These are phyloP conservation scores for Chrysanthemum makinoi DNA, from an alignment of 129 eudicot species.

Conservation along the genomic window DNA sequence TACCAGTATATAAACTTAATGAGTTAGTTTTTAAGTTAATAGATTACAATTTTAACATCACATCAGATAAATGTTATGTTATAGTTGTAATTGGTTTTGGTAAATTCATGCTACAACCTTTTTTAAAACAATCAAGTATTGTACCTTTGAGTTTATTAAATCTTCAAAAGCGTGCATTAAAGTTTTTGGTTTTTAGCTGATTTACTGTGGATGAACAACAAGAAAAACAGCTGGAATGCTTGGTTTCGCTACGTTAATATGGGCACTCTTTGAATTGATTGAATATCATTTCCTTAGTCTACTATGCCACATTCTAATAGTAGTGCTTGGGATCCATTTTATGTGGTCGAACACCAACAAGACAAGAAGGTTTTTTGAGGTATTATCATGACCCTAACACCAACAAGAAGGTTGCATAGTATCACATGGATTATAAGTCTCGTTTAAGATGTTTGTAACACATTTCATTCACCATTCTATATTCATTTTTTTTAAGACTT, in stretches of 20 bases:
- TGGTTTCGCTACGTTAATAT: constrained; percentile 73
- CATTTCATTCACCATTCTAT: constrained; percentile 9
- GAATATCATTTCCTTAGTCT: constrained; percentile 87
- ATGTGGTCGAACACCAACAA: constrained; percentile 74
- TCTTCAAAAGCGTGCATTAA: too few relatives aligned
- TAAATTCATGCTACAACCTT: too few relatives aligned
- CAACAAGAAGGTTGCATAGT: constrained; percentile 40
- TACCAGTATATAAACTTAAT: too few relatives aligned
- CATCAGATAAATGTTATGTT: too few relatives aligned
- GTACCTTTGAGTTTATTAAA: too few relatives aligned
- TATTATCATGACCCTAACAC: too few relatives aligned
- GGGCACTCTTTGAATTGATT: constrained; percentile 82
- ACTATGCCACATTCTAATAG: constrained; percentile 67
- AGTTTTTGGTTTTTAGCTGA: too few relatives aligned
- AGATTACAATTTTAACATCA: too few relatives aligned
- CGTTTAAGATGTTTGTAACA: constrained; percentile 12
- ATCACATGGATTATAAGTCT: neutral
- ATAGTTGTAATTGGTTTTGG: too few relatives aligned
- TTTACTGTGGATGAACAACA: constrained; percentile 64
- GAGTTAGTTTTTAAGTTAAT: too few relatives aligned
- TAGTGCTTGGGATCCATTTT: constrained; percentile 54
- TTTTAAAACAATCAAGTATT: too few relatives aligned
- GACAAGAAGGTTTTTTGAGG: too few relatives aligned
- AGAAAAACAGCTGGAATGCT: constrained; percentile 54
- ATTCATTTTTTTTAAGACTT: neutral